Conservation (phyloP, 768 basidiomycete genomes). For the Coprinopsis cinerea region DNA sequence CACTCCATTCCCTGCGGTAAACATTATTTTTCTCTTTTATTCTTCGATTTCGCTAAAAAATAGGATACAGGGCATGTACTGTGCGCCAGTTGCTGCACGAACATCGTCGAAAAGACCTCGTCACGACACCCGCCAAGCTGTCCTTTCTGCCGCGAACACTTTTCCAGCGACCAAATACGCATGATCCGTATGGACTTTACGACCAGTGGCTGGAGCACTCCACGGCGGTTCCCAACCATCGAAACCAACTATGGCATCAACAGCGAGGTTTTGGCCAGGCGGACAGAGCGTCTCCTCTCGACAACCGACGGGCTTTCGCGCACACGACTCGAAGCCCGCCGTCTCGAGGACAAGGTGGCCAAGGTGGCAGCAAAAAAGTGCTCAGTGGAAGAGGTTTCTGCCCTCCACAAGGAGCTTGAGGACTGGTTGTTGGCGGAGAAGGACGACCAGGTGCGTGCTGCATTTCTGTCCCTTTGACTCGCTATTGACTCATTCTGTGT, state of each 20-base stretch:
- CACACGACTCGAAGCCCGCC: slow-evolving; percentile 50
- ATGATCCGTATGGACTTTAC: slow-evolving; percentile 76
- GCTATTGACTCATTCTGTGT: slow-evolving; percentile 8
- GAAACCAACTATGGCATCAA: slow-evolving; percentile 43
- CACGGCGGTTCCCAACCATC: slow-evolving; percentile 46
- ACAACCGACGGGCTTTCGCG: slow-evolving; percentile 37
- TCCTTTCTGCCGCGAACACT: slow-evolving; percentile 80
- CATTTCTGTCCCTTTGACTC: slow-evolving; percentile 14
- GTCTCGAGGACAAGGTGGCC: slow-evolving; percentile 73
- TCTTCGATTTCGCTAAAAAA: slow-evolving; percentile 12
- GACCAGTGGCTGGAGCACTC: slow-evolving; percentile 63
- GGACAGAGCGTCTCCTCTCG: slow-evolving; percentile 41
- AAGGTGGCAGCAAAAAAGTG: slow-evolving; percentile 80
- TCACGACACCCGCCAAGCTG: slow-evolving; percentile 66
- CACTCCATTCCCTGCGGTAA: slow-evolving; percentile 80
- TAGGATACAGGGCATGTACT: slow-evolving; percentile 63
- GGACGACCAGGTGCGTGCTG: slow-evolving; percentile 57
- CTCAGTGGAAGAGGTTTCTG: slow-evolving; percentile 78
- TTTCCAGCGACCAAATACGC: slow-evolving; percentile 60
- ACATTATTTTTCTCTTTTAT: slow-evolving; percentile 27
- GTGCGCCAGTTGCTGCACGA: slow-evolving; percentile 71
- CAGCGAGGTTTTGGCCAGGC: slow-evolving; percentile 36
- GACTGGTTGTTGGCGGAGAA: slow-evolving; percentile 67
- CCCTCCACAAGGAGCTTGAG: slow-evolving; percentile 73
- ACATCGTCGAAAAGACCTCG: slow-evolving; percentile 76